These are phyloP conservation scores for Fusarium foetens DNA, from an alignment of 2,329 filamentous ascomycete genomes.

Conservation along the genomic window DNA sequence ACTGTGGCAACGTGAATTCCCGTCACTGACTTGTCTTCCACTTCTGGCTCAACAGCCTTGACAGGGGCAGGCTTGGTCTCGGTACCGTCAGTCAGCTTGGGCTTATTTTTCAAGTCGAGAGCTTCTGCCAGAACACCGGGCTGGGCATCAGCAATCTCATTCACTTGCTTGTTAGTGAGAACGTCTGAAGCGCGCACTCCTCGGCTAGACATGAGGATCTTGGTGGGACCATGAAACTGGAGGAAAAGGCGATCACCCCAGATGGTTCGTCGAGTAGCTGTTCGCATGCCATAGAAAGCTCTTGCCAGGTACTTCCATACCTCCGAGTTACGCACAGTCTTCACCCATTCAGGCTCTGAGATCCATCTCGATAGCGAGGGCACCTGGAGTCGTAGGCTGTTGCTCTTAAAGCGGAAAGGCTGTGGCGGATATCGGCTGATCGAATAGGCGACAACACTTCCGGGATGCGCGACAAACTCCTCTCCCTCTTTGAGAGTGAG, in stretches of 20 bases:
- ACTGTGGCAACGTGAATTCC: slow-evolving; percentile 67
- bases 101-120: slow-evolving; percentile 58
- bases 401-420: slow-evolving; percentile 86
- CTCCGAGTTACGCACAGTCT: slow-evolving; percentile 74
- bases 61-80: slow-evolving; percentile 40
- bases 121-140: slow-evolving; percentile 75
- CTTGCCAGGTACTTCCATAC: slow-evolving; percentile 77
- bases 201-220: slow-evolving; percentile 88
- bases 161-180: slow-evolving; percentile 80
- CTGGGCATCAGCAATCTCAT: slow-evolving; percentile 87
- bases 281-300: slow-evolving; percentile 76
- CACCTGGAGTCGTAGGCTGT: slow-evolving; percentile 80
- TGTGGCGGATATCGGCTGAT: slow-evolving; percentile 77
- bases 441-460: slow-evolving; percentile 91
- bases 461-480: slow-evolving; percentile 90
- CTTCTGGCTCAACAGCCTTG: slow-evolving; percentile 36
- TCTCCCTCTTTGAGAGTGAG: slow-evolving; percentile 83
- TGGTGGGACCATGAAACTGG: slow-evolving; percentile 87
- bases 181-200: slow-evolving; percentile 81
- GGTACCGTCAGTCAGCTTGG: slow-evolving; percentile 38
- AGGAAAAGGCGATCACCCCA: slow-evolving; percentile 96
- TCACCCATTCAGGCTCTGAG: slow-evolving; percentile 77
- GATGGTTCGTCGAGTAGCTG: slow-evolving; percentile 81
- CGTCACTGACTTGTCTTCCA: slow-evolving; percentile 51
- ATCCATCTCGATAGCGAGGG: slow-evolving; percentile 74